A percentile compares a stretch with the other conserved stretches of the same genome.
These are phyloP conservation scores for Ophiostoma sp. DNA, from an alignment of 2,329 filamentous ascomycete species.

Conservation along the genomic window DNA sequence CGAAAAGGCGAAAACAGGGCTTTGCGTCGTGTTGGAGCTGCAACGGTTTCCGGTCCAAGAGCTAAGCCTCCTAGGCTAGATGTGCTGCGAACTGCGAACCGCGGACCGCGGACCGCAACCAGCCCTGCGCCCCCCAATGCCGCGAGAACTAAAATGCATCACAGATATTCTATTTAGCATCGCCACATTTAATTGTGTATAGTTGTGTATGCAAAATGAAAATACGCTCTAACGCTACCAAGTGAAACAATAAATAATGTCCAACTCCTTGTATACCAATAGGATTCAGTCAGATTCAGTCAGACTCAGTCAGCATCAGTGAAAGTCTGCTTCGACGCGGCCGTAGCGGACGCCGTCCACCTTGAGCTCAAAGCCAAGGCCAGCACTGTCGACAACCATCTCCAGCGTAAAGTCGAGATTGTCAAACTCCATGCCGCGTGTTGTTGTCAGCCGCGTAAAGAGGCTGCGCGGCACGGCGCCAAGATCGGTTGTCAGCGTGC, in stretches of 20 bases:
- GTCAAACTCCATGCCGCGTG: constrained; percentile 73
- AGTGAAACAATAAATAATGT: neutral
- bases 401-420: constrained; percentile 77
- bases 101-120: neutral
- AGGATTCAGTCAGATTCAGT: neutral
- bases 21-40: neutral
- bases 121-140: too few species aligned
- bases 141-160: neutral
- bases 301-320: constrained; percentile 38
- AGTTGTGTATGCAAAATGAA: neutral
- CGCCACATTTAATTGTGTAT: neutral
- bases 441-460: constrained; percentile 72
- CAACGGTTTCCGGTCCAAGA: neutral
- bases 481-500: constrained; percentile 74
- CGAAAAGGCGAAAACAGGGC: neutral
- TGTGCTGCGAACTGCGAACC: neutral
- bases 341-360: constrained; percentile 75
- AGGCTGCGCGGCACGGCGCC: constrained; percentile 67
- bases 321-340: constrained; percentile 71
- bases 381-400: constrained; percentile 75
- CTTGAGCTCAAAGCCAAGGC: constrained; percentile 70
- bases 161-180: neutral
- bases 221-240: neutral
- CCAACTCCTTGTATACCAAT: neutral
- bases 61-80: neutral